Base-by-base conservation (phyloP, 306 rosid genomes). In the Malus orientalis region DNA sequence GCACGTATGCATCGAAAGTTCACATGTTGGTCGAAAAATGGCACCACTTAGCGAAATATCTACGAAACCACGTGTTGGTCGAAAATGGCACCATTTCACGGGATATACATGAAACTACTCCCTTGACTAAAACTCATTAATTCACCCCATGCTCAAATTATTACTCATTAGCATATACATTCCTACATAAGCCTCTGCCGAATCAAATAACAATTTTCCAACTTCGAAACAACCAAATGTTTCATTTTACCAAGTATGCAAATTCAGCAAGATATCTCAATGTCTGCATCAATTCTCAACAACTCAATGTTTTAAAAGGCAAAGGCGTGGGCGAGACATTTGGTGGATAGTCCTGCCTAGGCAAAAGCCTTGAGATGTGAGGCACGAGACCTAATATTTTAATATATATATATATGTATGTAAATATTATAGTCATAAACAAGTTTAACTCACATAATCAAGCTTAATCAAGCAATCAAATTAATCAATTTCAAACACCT, bases 21-120 rank as follows among this genome's bases (percentile, higher is more conserved):
- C 2, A 4, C 59, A 57, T 36, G 30, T 44, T 59, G 30, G 16
- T 58, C 5, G 30, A 19, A 73, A 75, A 32, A 58, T 76, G 76
- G 25, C 32, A 88, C 98, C 98, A 36, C 40, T 36, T 36, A 36
- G 40, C 40, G 40, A 36, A 36, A 36, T 36, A 36, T 36, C 40
- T 7, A 36, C 40, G 40, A 36, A 36, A 36, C 40, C 2, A 4
- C 59, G 40, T 36, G 30, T 44, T 58, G 30, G 16, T 58, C 5
- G 40, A 19, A 72, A 32, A 58, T 76, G 74, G 25, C 30, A 88
- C 98, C 98, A 36, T 89, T 67, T 87, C 38, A 87, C 88, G 1
- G 96, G 93, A 73, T 49, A 90, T 77, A 91, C 77, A 87, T 79
- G 49, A 82, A 32, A 8, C 90, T 90, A 60, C 79, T 82, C 13